These are phyloP conservation scores for Endotrypanum monterogeii DNA, from an alignment of 208 protist genomes.

Conservation along the genomic window DNA sequence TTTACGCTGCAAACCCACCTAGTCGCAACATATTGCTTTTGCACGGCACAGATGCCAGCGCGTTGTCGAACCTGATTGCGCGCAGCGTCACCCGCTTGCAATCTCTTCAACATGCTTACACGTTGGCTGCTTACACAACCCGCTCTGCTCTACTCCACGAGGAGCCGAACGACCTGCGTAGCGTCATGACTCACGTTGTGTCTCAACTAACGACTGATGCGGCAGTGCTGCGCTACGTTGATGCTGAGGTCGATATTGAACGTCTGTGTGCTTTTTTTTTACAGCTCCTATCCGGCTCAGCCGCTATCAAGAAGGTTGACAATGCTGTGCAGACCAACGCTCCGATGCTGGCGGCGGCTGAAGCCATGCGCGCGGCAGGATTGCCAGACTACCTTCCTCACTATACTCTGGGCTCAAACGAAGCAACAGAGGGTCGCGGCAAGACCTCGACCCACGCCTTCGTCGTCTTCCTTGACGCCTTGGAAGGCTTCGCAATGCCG, in stretches of 20 bases:
- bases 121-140: constrained; percentile 58
- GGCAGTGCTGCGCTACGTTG: constrained; percentile 58
- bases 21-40: constrained; percentile 75
- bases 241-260: constrained; percentile 60
- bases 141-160: constrained; percentile 38
- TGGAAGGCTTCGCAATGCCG: constrained; percentile 42
- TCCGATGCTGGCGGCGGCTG: not conserved
- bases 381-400: constrained; percentile 21
- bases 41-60: constrained; percentile 35
- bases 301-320: not conserved
- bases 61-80: constrained; percentile 50
- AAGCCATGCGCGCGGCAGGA: constrained; percentile 15
- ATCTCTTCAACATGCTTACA: constrained; percentile 37
- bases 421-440: not conserved
- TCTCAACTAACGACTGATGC: constrained; percentile 61
- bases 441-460: constrained; percentile 29
- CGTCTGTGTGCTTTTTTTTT: constrained; percentile 55
- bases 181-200: constrained; percentile 61
- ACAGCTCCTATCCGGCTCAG: constrained; percentile 43
- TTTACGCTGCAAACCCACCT: constrained; percentile 77
- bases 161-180: constrained; percentile 72
- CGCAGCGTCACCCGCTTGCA: constrained; percentile 35
- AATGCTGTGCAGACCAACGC: not conserved
- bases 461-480: constrained; percentile 67
- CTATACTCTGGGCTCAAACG: constrained; percentile 5